Percentiles rank a stretch among this genome's conserved stretches.
Conservation (phyloP, 805 yeast genomes). For the Cyberlindnera bimundalis region DNA sequence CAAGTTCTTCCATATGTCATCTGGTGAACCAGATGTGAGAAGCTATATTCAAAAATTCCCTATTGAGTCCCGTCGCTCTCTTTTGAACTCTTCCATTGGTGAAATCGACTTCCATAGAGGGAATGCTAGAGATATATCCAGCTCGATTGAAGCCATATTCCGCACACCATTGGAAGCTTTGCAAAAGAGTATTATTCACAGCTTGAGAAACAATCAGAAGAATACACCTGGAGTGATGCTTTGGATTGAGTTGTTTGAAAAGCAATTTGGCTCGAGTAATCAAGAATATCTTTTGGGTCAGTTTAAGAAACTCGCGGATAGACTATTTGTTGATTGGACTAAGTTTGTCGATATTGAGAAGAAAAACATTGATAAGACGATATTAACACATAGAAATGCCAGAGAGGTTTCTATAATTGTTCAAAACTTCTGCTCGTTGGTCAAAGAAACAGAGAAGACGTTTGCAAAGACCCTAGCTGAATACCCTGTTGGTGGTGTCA, state of each 20-base stretch:
- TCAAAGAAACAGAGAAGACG: constrained; percentile 36
- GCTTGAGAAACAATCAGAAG: constrained; percentile 36
- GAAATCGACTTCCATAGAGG: constrained; percentile 44
- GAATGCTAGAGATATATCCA: constrained; percentile 44
- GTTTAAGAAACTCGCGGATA: constrained; percentile 49
- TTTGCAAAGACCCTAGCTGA: constrained; percentile 14
- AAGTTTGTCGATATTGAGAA: constrained; percentile 56
- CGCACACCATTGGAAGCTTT: constrained; percentile 32
- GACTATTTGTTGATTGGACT: constrained; percentile 53
- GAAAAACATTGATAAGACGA: constrained; percentile 38
- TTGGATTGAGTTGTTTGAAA: constrained; percentile 39
- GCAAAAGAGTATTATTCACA: constrained; percentile 29
- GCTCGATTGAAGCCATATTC: constrained; percentile 46
- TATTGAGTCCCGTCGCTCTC: constrained; percentile 29
- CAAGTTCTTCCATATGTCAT: constrained; percentile 39
- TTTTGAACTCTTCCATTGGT: constrained; percentile 32
- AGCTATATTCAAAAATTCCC: constrained; percentile 32
- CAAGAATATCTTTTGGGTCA: constrained; percentile 61
- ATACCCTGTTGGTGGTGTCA: constrained; percentile 10
- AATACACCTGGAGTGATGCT: constrained; percentile 41
- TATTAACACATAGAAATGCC: constrained; percentile 33
- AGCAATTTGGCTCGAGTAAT: constrained; percentile 42
- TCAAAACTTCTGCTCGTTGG: constrained; percentile 45
- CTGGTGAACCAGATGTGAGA: constrained; percentile 29
- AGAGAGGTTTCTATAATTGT: constrained; percentile 43